Conservation (phyloP, 768 basidiomycete genomes). For the Leccinellum rugosiceps region DNA sequence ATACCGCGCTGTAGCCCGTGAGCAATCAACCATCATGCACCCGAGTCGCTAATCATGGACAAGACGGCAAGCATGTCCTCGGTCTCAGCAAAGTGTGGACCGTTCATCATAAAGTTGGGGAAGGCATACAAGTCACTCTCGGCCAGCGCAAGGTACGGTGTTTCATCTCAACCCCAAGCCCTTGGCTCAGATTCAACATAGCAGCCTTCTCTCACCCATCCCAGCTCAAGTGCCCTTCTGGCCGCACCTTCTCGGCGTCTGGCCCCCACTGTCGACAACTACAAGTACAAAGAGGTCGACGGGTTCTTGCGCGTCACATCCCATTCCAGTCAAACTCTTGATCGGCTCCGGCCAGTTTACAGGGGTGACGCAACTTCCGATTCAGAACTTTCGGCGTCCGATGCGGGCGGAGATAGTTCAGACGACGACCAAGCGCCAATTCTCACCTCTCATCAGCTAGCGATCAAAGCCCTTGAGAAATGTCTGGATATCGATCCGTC, state of each 20-base stretch:
- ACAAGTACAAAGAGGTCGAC: conserved; percentile 60
- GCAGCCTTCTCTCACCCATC: conserved; percentile 56
- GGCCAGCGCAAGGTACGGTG: conserved; percentile 41
- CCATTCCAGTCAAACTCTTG: conserved; percentile 26
- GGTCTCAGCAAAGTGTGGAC: conserved; percentile 54
- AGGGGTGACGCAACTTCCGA: conserved; percentile 26
- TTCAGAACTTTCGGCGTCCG: conserved; percentile 36
- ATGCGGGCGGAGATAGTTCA: conserved; percentile 32
- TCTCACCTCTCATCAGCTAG: conserved; percentile 57
- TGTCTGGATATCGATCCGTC: conserved; percentile 49
- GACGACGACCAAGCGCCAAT: conserved; percentile 31
- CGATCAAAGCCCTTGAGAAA: conserved; percentile 57
- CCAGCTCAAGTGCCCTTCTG: conserved; percentile 52
- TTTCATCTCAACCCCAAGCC: conserved; percentile 1
- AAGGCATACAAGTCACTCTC: conserved; percentile 57
- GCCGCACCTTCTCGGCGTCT: conserved; percentile 48
- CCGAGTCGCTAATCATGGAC: conserved; percentile 48
- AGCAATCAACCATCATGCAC: conserved; percentile 22
- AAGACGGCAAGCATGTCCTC: conserved; percentile 51
- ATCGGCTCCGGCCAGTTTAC: conserved; percentile 53
- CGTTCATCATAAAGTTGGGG: conserved; percentile 51
- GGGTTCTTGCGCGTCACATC: conserved; percentile 63
- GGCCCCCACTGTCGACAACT: conserved; percentile 33
- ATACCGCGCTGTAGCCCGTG: conserved; percentile 59
- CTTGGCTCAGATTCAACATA: conserved; percentile 16